These are phyloP conservation scores for Leptographium radiaticola DNA, from an alignment of 2,329 filamentous ascomycete genomes.

Conservation along the genomic window DNA sequence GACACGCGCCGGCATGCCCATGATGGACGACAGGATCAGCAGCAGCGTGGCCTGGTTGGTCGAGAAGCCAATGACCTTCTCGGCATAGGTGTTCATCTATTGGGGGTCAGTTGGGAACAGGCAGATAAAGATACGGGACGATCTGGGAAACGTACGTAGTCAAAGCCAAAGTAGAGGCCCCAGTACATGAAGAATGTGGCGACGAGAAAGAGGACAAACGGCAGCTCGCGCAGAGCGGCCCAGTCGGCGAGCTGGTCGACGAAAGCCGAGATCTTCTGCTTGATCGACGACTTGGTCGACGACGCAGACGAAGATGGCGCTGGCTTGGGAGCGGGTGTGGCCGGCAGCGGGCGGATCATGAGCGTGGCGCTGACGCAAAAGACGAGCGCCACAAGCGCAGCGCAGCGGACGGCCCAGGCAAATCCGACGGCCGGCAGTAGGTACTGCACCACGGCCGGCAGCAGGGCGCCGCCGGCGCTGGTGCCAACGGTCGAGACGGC, in stretches of 20 bases:
- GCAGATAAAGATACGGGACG: not conserved
- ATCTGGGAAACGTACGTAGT: constrained; percentile 24
- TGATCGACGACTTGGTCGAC: not conserved
- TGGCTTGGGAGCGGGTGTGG: not conserved
- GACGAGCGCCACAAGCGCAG: constrained; percentile 45
- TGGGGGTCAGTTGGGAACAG: not conserved
- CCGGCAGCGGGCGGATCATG: constrained; percentile 27
- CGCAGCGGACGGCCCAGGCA: constrained; percentile 48
- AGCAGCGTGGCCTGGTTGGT: constrained; percentile 38
- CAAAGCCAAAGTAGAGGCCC: constrained; percentile 40
- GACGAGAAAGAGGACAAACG: constrained; percentile 29
- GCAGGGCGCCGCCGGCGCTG: constrained; percentile 48
- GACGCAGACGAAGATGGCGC: not conserved
- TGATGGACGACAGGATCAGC: constrained; percentile 42
- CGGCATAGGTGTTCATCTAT: constrained; percentile 19
- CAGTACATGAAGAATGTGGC: constrained; percentile 28
- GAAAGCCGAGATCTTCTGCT: not conserved
- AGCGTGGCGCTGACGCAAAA: constrained; percentile 26
- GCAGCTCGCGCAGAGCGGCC: constrained; percentile 33
- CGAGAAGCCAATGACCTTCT: constrained; percentile 28
- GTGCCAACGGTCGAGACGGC: constrained; percentile 47
- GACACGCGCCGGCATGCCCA: constrained; percentile 41
- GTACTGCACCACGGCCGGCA: constrained; percentile 43
- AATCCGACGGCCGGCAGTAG: constrained; percentile 50
- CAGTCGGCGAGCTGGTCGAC: constrained; percentile 34